Conservation (phyloP, 805 yeast species). For the Metschnikowia kunwiensis region DNA sequence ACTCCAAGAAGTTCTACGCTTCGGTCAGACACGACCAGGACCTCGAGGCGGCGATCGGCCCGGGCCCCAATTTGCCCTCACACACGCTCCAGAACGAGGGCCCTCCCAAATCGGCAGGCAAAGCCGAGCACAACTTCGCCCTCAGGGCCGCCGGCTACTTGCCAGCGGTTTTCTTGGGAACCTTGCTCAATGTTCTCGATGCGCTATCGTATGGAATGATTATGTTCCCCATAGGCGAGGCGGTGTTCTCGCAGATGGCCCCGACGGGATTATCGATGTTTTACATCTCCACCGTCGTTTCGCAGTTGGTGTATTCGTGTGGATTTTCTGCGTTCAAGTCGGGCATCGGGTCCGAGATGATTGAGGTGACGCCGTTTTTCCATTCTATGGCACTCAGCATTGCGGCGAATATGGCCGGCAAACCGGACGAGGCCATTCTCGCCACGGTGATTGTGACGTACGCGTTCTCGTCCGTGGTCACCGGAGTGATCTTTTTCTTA, state of each 20-base stretch:
- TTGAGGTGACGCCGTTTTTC: constrained; percentile 97
- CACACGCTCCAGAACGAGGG: neutral
- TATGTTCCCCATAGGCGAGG: constrained; percentile 85
- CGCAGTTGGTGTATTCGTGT: constrained; percentile 81
- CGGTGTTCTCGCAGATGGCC: constrained; percentile 72
- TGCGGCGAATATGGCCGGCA: constrained; percentile 46
- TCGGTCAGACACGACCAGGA: constrained; percentile 3
- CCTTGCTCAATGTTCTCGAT: constrained; percentile 81
- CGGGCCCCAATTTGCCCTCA: constrained; percentile 11
- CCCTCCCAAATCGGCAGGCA: neutral
- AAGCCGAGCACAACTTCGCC: constrained; percentile 10
- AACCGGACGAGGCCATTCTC: constrained; percentile 51
- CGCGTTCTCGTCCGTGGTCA: constrained; percentile 77
- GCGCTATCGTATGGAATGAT: constrained; percentile 97
- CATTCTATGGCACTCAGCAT: constrained; percentile 88
- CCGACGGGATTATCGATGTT: constrained; percentile 93
- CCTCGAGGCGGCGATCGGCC: constrained; percentile 8
- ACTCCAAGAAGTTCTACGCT: constrained; percentile 9
- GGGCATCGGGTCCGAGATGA: constrained; percentile 98
- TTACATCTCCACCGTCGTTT: constrained; percentile 84
- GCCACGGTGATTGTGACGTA: constrained; percentile 87
- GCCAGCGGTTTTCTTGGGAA: constrained; percentile 86
- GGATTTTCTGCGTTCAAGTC: constrained; percentile 89
- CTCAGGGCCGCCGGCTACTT: constrained; percentile 45
- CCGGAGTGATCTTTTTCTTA: constrained; percentile 75